These are phyloP conservation scores for Colletotrichum shisoi DNA, from an alignment of 2,329 filamentous ascomycete species.

Conservation along the genomic window DNA sequence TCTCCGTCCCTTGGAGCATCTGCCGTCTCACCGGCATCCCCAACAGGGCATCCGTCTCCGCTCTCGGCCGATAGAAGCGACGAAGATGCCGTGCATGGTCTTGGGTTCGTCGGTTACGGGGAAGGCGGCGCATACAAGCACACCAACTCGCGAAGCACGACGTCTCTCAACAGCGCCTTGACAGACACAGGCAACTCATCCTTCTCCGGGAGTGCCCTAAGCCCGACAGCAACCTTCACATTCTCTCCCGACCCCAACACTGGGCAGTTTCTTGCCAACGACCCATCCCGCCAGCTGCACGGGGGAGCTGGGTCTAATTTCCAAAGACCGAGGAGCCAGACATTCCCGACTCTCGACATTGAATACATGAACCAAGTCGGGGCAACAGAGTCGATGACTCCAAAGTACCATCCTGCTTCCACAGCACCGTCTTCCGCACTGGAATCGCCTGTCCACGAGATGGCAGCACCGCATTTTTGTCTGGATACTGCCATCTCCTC, in stretches of 20 bases:
- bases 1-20: conserved; percentile 63
- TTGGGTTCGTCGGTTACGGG: conserved; percentile 66
- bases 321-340: conserved; percentile 84
- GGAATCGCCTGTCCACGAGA: conserved; percentile 61
- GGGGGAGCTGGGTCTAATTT: conserved; percentile 59
- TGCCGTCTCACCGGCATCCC: conserved; percentile 76
- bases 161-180: conserved; percentile 72
- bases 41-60: conserved; percentile 70
- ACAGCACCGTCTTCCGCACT: conserved; percentile 62
- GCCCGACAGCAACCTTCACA: conserved; percentile 75
- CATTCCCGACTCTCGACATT: conserved; percentile 77
- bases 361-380: conserved; percentile 61
- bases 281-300: conserved; percentile 50
- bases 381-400: conserved; percentile 57
- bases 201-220: conserved; percentile 75
- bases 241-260: conserved; percentile 78
- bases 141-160: conserved; percentile 71
- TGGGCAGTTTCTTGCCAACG: conserved; percentile 66
- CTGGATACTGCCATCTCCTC: conserved; percentile 53
- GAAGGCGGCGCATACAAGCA: conserved; percentile 63
- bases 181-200: conserved; percentile 70
- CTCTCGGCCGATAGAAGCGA: conserved; percentile 74
- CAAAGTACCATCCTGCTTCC: conserved; percentile 57
- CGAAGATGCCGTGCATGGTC: conserved; percentile 70
- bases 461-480: conserved; percentile 52